Conservation (phyloP, 129 eudicot species). For the Ambrosia artemisiifolia region DNA sequence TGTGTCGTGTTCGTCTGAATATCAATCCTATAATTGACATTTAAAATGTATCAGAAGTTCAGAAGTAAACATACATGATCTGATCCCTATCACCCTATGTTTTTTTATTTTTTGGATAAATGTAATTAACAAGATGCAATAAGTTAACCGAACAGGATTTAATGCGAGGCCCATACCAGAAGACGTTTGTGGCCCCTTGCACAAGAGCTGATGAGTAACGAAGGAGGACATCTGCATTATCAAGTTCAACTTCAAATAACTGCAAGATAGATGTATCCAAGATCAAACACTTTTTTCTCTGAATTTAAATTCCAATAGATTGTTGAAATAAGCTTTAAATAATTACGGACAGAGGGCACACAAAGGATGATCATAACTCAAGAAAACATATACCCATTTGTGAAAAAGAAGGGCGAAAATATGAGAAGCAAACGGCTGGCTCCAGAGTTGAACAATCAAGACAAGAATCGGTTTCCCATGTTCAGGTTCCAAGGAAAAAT, state of each 20-base stretch:
- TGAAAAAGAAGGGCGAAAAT: constrained; percentile 81
- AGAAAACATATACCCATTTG: background rate
- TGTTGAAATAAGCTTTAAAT: background rate
- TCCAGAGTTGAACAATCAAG: constrained; percentile 87
- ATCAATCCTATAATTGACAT: constrained; percentile 66
- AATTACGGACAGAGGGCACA: background rate
- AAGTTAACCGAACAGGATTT: background rate
- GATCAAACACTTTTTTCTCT: background rate
- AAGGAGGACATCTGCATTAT: constrained; percentile 71
- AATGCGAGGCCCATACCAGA: constrained; percentile 62
- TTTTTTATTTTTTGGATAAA: background rate
- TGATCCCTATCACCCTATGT: background rate
- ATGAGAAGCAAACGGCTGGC: constrained; percentile 87
- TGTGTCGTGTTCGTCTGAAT: constrained; percentile 86
- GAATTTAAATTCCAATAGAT: background rate
- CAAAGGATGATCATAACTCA: background rate
- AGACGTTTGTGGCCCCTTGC: constrained; percentile 90
- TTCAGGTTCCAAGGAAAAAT: constrained; percentile 66
- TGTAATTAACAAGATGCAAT: background rate
- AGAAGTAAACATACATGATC: background rate
- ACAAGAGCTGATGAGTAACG: constrained; percentile 96
- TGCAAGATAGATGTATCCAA: constrained; percentile 32
- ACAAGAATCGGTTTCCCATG: constrained; percentile 74
- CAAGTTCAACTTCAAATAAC: constrained; percentile 86
- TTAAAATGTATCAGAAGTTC: background rate